These are phyloP conservation scores for Oleoguttula mirabilis DNA, from an alignment of 495 filamentous ascomycete species.

Conservation along the genomic window DNA sequence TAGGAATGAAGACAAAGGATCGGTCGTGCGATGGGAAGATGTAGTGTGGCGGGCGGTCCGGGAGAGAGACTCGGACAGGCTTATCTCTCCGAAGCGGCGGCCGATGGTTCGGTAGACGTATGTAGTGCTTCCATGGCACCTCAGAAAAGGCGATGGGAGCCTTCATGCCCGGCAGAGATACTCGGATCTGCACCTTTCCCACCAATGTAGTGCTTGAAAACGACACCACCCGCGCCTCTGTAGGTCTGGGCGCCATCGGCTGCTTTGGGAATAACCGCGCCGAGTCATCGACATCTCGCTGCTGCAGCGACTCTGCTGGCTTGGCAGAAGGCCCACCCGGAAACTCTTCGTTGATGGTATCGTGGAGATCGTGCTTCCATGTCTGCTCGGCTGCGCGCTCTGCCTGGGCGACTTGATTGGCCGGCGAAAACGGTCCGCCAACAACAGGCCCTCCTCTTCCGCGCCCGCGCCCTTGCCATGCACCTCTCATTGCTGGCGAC, in stretches of 20 bases:
- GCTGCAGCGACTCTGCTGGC: background rate
- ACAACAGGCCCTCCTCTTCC: constrained; percentile 40
- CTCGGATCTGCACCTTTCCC: constrained; percentile 72
- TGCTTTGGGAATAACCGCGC: constrained; percentile 13
- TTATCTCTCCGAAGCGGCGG: constrained; percentile 93
- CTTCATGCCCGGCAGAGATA: constrained; percentile 64
- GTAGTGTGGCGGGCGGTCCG: constrained; percentile 62
- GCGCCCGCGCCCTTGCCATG: constrained; percentile 38
- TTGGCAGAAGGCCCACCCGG: background rate
- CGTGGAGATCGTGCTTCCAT: constrained; percentile 95
- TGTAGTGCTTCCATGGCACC: constrained; percentile 73
- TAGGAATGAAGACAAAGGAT: constrained; percentile 96
- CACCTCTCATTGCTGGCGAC: constrained; percentile 2
- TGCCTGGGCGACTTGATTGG: constrained; percentile 37
- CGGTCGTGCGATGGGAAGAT: constrained; percentile 81
- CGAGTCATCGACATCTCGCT: constrained; percentile 5
- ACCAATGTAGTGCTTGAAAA: constrained; percentile 55
- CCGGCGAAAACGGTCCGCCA: constrained; percentile 43
- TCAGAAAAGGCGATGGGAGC: constrained; percentile 55
- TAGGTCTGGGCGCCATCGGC: background rate
- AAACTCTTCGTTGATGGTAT: constrained; percentile 44
- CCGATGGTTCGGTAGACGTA: constrained; percentile 84
- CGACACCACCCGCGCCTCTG: constrained; percentile 23
- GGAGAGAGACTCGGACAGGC: constrained; percentile 86
- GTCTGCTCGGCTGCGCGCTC: constrained; percentile 53